These are phyloP conservation scores for Silene coronaria DNA, from an alignment of 179 eudicot genomes.

Conservation along the genomic window DNA sequence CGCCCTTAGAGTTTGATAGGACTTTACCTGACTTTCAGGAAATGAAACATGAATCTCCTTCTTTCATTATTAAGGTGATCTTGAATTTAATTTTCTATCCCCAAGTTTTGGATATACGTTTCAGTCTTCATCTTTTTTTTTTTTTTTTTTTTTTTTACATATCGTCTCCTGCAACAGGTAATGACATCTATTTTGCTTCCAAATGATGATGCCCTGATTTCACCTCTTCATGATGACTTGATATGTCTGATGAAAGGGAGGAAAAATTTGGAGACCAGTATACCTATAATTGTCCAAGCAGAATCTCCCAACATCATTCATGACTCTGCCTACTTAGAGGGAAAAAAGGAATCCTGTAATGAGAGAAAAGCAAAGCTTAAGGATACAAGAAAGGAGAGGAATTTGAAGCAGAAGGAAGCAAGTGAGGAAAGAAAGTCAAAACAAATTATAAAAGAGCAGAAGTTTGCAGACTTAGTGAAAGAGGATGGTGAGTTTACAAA, in stretches of 20 bases:
- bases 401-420: constrained; percentile 20
- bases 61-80: constrained; percentile 33
- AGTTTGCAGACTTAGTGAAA: constrained; percentile 20
- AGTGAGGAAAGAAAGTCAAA: constrained; percentile 18
- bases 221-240: constrained; percentile 33
- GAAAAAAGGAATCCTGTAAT: constrained; percentile 17
- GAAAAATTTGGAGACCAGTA: constrained; percentile 9
- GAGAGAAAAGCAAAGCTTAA: constrained; percentile 20
- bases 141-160: constrained; percentile 12
- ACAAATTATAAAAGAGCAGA: constrained; percentile 6
- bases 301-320: not conserved
- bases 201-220: constrained; percentile 15
- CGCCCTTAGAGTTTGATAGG: constrained; percentile 19
- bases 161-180: constrained; percentile 22
- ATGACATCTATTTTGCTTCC: constrained; percentile 28
- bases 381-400: constrained; percentile 27
- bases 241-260: constrained; percentile 13
- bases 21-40: constrained; percentile 22
- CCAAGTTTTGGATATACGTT: constrained; percentile 6
- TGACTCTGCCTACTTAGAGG: constrained; percentile 15
- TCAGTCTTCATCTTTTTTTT: constrained; percentile 11
- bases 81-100: constrained; percentile 3
- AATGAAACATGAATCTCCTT: constrained; percentile 26
- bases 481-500: constrained; percentile 20
- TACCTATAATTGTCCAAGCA: constrained; percentile 11